Evolutionary conservation across 2,329 filamentous ascomycete genomes (phyloP).

Genomic region (Colletotrichum limetticola): DNA sequence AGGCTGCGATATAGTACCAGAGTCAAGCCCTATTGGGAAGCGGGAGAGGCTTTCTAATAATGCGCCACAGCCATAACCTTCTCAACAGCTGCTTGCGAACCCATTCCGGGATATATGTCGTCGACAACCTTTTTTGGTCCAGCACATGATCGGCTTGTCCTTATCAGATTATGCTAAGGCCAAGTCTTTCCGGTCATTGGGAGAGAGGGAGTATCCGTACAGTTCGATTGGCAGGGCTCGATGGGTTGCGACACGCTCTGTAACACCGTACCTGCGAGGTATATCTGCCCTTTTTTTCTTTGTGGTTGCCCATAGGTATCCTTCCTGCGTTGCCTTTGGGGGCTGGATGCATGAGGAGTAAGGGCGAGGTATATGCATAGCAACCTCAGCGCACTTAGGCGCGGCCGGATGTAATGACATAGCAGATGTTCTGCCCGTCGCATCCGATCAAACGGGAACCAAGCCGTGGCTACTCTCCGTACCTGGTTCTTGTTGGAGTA

Average conservation of each 20-base stretch:
- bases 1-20: background rate
- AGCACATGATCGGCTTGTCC: background rate
- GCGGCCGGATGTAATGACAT: conserved; percentile 8
- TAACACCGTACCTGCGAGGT: background rate
- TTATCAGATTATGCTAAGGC: background rate
- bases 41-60: background rate
- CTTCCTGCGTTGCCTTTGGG: background rate
- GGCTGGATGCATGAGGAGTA: conserved; percentile 14
- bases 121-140: background rate
- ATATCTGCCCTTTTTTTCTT: background rate
- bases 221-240: background rate
- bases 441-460: conserved; percentile 22
- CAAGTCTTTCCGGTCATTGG: background rate
- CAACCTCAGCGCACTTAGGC: background rate
- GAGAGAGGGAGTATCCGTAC: background rate
- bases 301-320: background rate
- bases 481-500: no score
- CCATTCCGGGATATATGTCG: background rate
- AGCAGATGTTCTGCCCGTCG: conserved; percentile 16
- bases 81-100: background rate
- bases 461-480: background rate
- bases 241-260: background rate
- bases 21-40: background rate
- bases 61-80: no score
- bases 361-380: background rate